Base-by-base conservation (phyloP, 2,329 filamentous ascomycete species). In the Fusarium lateritium region DNA sequence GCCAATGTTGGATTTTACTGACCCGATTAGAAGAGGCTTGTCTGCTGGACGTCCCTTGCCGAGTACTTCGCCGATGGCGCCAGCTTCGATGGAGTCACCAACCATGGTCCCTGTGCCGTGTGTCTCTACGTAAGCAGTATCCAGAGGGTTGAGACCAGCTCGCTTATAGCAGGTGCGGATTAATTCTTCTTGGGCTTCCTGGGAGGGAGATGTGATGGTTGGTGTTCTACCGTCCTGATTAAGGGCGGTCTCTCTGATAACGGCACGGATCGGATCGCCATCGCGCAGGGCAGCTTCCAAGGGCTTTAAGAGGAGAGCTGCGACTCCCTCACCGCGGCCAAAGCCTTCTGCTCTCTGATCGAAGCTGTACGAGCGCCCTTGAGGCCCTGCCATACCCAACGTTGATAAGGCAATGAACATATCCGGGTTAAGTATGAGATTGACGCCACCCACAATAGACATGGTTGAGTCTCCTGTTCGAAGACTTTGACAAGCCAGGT, bases 1-100 rank as follows among this genome's bases (percentile, higher is more conserved):
- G 0, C 71, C 71, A 17, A 73, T 50, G 22, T 67, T 67, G 3
- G 67, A 58, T 38, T 72, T 72, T 6, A 17, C 34, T 17, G 34
- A 36, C 9, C 28, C 28, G 10, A 31, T 31, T 13, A 31, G 28
- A 31, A 61, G 34, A 38, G 6, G 28, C 15, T 24, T 42, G 17
- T 22, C 57, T 43, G 21, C 24, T 46, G 10, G 49, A 17, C 14
- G 28, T 4, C 28, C 28, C 10, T 31, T 31, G 28, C 34, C 49
- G 38, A 59, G 53, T 36, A 59, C 51, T 24, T 6, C 26, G 7
- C 39, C 43, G 14, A 61, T 60, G 2, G 40, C 56, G 6, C 24
- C 34, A 8, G 42, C 51, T 13, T 60, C 56, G 24, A 60, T 55
- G 1, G 49, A 33, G 21, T 60, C 56, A 13, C 56, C 56, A 6